phyloP scores from a whole-genome alignment of 75 land plant genomes.

The Selaginella moellendorffii region DNA sequence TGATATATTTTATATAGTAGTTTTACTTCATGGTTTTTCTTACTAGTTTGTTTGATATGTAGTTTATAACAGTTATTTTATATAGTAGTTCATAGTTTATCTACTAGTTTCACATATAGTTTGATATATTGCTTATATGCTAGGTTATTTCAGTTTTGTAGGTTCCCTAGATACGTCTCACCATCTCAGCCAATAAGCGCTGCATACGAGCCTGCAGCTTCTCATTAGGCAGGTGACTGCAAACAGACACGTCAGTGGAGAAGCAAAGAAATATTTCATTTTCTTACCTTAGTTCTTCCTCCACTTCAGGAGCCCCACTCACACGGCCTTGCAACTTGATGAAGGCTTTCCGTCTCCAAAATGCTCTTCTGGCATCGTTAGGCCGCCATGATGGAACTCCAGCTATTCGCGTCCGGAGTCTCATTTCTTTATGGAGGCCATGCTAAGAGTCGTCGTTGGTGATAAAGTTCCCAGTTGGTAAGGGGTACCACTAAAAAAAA shows the following conservation, averaged over 20 bases:
- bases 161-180: too few species aligned
- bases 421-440: conserved; percentile 1
- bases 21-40: too few species aligned
- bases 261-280: neutral
- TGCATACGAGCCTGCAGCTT: neutral
- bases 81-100: too few species aligned
- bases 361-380: conserved; percentile 1
- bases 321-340: conserved; percentile 1
- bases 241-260: neutral
- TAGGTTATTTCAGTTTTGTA: too few species aligned
- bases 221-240: neutral
- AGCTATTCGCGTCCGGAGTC: neutral
- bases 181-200: conserved; percentile 1
- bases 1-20: too few species aligned
- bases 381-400: conserved; percentile 1
- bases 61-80: too few species aligned
- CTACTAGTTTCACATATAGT: too few species aligned
- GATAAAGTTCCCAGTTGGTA: conserved; percentile 1
- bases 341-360: neutral
- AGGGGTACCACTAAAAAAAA: too few species aligned
- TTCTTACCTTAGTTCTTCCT: conserved; percentile 1
- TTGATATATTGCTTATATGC: too few species aligned
- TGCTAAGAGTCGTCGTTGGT: conserved; percentile 1
- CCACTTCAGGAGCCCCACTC: neutral
- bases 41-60: too few species aligned